These are phyloP conservation scores for Candida endomychidarum DNA, from an alignment of 805 yeast genomes.

Conservation along the genomic window DNA sequence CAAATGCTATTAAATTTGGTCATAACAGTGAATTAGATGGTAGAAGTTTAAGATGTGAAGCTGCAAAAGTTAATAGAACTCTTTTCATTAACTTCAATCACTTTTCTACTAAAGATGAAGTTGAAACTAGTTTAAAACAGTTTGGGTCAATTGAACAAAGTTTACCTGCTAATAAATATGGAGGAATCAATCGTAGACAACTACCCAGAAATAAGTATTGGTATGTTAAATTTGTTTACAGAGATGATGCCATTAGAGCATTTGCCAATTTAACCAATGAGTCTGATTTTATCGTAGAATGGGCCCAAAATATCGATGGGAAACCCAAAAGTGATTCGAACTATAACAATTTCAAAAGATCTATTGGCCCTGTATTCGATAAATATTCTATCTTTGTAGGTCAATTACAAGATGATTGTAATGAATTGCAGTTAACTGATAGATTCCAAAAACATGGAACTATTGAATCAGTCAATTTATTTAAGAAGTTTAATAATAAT, in stretches of 20 bases:
- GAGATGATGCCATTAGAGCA: slow-evolving; percentile 87
- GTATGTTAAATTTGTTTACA: slow-evolving; percentile 75
- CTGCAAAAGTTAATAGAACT: slow-evolving; percentile 89
- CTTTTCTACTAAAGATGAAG: slow-evolving; percentile 25
- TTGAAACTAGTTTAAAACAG: slow-evolving; percentile 40
- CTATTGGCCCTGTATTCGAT: slow-evolving; percentile 53
- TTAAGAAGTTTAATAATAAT: slow-evolving; percentile 47
- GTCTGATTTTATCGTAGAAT: slow-evolving; percentile 61
- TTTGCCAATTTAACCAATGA: slow-evolving; percentile 65
- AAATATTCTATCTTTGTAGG: slow-evolving; percentile 77
- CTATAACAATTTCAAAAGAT: too few relatives aligned
- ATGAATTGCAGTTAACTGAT: slow-evolving; percentile 52
- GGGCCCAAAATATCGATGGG: slow-evolving; percentile 79
- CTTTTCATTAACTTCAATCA: slow-evolving; percentile 51
- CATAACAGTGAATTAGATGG: slow-evolving; percentile 72
- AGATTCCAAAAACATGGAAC: slow-evolving; percentile 70
- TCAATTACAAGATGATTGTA: slow-evolving; percentile 56
- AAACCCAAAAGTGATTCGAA: too few relatives aligned
- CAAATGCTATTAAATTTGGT: slow-evolving; percentile 62
- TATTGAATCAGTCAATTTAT: slow-evolving; percentile 56
- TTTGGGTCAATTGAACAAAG: slow-evolving; percentile 81
- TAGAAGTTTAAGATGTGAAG: slow-evolving; percentile 80
- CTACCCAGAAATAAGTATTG: slow-evolving; percentile 39
- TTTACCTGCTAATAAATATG: slow-evolving; percentile 39
- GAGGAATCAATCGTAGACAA: slow-evolving; percentile 18